Percentiles rank a stretch among this genome's conserved stretches.
phyloP scores from a whole-genome alignment of 192 early-diverging fungal species.

The Linnemannia zychae region DNA sequence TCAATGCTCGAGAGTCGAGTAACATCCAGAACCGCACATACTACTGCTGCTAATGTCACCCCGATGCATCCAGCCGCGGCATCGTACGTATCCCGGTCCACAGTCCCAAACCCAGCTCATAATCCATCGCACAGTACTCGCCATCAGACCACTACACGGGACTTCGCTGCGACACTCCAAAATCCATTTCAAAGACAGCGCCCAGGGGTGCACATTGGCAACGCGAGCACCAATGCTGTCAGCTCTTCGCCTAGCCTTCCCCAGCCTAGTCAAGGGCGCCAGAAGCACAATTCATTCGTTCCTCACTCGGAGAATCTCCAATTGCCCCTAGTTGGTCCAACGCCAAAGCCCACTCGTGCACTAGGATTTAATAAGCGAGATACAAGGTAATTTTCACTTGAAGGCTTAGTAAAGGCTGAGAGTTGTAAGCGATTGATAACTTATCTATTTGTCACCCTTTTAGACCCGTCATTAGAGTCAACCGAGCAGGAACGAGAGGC shows the following conservation, averaged over 20 bases:
- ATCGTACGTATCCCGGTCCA: background rate
- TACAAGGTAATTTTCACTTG: conserved; percentile 57
- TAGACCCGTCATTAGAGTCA: conserved; percentile 79
- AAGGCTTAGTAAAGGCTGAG: background rate
- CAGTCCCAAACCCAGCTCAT: background rate
- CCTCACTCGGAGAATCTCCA: background rate
- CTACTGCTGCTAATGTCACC: background rate
- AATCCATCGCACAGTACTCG: background rate
- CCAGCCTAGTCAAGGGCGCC: background rate
- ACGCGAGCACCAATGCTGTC: background rate
- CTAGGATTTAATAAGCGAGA: conserved; percentile 68
- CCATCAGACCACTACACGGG: background rate
- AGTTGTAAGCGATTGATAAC: background rate
- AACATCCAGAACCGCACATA: background rate
- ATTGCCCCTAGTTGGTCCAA: background rate
- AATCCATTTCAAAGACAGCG: conserved; percentile 9
- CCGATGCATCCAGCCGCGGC: background rate
- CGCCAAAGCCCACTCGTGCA: background rate
- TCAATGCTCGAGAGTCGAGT: background rate
- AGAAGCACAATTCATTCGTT: background rate
- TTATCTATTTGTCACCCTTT: background rate
- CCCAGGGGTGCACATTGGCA: background rate
- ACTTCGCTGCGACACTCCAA: background rate
- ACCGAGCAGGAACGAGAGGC: conserved; percentile 92
- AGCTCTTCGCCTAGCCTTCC: background rate